Percentiles rank a stretch among this genome's conserved stretches.
Conservation (phyloP, 345 rosid species). For the Arabidopsis suecica region DNA sequence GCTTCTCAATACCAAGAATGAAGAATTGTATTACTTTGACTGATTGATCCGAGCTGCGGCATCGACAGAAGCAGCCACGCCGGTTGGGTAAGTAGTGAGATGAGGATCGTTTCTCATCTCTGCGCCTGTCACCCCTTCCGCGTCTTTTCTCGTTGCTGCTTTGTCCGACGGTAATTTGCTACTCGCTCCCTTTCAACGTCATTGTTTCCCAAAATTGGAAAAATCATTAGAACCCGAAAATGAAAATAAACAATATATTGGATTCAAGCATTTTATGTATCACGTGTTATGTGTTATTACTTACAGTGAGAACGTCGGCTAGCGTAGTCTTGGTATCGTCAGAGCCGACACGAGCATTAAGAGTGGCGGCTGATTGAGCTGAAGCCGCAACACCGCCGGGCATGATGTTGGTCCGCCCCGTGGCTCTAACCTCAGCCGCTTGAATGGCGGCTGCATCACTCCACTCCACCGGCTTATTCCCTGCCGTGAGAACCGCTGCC, state of each 20-base stretch:
- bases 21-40: conserved; percentile 36
- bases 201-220: background rate
- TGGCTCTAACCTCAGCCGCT: conserved; percentile 89
- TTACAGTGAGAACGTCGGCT: conserved; percentile 67
- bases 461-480: conserved; percentile 79
- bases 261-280: background rate
- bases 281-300: background rate
- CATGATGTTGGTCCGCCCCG: conserved; percentile 62
- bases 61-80: conserved; percentile 76
- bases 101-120: conserved; percentile 87
- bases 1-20: background rate
- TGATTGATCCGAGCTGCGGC: conserved; percentile 86
- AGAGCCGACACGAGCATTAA: conserved; percentile 54
- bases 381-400: conserved; percentile 77
- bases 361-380: conserved; percentile 81
- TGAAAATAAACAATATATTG: background rate
- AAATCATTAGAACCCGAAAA: background rate
- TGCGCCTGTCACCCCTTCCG: conserved; percentile 76
- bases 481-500: conserved; percentile 71
- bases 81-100: conserved; percentile 72
- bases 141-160: conserved; percentile 69
- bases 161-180: conserved; percentile 64
- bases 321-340: conserved; percentile 69
- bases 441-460: conserved; percentile 94
- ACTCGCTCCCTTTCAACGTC: conserved; percentile 62